These are phyloP conservation scores for Myrica gale DNA, from an alignment of 306 rosid genomes.

Conservation along the genomic window DNA sequence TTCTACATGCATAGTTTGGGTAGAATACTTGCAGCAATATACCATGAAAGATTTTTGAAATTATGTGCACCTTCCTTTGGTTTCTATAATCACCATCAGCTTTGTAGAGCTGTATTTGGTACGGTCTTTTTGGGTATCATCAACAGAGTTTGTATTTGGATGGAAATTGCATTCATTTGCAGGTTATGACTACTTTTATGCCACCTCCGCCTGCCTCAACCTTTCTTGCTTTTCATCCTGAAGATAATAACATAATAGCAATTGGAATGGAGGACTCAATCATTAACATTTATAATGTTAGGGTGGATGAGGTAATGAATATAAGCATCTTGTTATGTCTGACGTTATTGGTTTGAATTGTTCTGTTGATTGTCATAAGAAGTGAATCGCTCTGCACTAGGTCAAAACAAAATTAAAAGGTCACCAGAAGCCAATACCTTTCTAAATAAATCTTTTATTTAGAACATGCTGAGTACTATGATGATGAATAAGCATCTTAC, in stretches of 20 bases:
- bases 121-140: background rate
- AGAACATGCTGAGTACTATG: too few species aligned
- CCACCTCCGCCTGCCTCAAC: conserved; percentile 79
- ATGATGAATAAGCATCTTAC: too few species aligned
- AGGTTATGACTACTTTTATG: conserved; percentile 91
- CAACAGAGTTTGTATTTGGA: background rate
- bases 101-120: conserved; percentile 2
- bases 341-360: background rate
- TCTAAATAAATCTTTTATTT: too few species aligned
- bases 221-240: conserved; percentile 77
- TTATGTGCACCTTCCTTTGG: background rate
- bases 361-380: conserved; percentile 17
- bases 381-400: conserved; percentile 31
- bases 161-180: conserved; percentile 19
- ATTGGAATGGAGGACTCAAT: conserved; percentile 91
- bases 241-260: conserved; percentile 89
- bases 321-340: conserved; percentile 1
- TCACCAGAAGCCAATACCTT: conserved; percentile 79
- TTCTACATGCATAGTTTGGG: background rate
- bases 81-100: background rate
- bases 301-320: conserved; percentile 72
- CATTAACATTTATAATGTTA: conserved; percentile 72
- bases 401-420: conserved; percentile 76
- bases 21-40: background rate
- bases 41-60: conserved; percentile 34